These are phyloP conservation scores for Linum tenue DNA, from an alignment of 345 rosid species.

Conservation along the genomic window DNA sequence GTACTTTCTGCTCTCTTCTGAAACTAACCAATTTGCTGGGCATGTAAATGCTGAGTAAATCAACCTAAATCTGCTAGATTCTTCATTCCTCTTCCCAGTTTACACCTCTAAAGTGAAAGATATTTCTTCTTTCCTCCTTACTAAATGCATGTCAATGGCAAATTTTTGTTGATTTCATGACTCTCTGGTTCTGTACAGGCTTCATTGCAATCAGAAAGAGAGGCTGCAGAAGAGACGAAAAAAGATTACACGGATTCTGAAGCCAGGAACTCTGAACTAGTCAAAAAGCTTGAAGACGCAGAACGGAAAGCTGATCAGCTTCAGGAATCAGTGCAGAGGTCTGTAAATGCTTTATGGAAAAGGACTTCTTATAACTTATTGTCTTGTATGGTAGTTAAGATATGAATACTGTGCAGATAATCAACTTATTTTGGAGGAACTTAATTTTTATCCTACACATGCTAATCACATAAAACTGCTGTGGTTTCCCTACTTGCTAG, in stretches of 20 bases:
- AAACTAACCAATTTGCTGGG: neutral
- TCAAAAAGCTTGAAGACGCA: slow-evolving; percentile 68
- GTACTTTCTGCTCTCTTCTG: neutral
- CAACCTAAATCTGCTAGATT: too few species aligned
- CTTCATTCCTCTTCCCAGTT: neutral
- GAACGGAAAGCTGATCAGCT: slow-evolving; percentile 74
- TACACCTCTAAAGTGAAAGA: too few species aligned
- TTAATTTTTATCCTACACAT: slow-evolving; percentile 1
- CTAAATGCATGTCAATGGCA: neutral
- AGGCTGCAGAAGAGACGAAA: slow-evolving; percentile 52
- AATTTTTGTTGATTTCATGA: slow-evolving; percentile 3
- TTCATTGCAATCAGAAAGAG: slow-evolving; percentile 55
- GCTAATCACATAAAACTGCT: neutral
- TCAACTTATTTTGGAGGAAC: neutral
- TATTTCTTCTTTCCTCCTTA: too few species aligned
- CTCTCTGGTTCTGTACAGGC: slow-evolving; percentile 31
- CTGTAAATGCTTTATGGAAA: slow-evolving; percentile 22
- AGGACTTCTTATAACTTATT: neutral
- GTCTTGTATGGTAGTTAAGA: neutral
- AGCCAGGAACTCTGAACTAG: slow-evolving; percentile 59
- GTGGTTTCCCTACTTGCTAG: neutral
- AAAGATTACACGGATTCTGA: slow-evolving; percentile 52
- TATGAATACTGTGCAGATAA: neutral
- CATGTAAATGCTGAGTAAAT: too few species aligned
- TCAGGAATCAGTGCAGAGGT: slow-evolving; percentile 97